Conservation (phyloP, 2,329 filamentous ascomycete genomes). For the Fragosphaeria purpurea region DNA sequence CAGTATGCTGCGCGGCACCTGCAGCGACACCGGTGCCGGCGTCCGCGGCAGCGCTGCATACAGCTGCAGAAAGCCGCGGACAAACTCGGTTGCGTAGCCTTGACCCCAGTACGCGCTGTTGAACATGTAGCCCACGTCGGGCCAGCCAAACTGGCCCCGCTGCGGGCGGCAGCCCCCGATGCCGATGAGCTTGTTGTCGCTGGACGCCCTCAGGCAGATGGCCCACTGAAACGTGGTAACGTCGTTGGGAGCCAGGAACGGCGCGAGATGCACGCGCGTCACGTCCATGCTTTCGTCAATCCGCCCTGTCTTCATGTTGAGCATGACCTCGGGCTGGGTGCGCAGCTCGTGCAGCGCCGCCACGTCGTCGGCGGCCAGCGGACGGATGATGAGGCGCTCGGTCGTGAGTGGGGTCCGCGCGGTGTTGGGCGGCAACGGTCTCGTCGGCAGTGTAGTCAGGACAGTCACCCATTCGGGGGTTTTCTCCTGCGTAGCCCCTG, state of each 20-base stretch:
- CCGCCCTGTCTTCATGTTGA: conserved; percentile 36
- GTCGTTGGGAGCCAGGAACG: conserved; percentile 40
- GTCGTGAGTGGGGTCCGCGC: conserved; percentile 35
- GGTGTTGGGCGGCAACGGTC: conserved; percentile 29
- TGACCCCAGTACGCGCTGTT: conserved; percentile 42
- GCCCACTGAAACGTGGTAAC: conserved; percentile 44
- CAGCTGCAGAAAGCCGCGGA: conserved; percentile 33
- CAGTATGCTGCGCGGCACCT: conserved; percentile 30
- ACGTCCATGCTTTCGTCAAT: conserved; percentile 34
- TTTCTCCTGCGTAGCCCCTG: background rate
- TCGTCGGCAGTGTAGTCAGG: conserved; percentile 36
- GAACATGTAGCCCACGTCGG: conserved; percentile 50
- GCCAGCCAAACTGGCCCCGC: conserved; percentile 37
- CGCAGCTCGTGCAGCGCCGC: conserved; percentile 42
- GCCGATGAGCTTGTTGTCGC: conserved; percentile 32
- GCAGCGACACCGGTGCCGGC: conserved; percentile 23
- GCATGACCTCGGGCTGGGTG: conserved; percentile 51
- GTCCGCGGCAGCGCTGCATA: conserved; percentile 42
- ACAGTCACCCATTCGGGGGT: conserved; percentile 35
- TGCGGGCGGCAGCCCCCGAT: conserved; percentile 33
- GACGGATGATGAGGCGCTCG: conserved; percentile 44
- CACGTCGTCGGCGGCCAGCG: conserved; percentile 39
- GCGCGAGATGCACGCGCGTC: conserved; percentile 30
- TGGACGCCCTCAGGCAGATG: conserved; percentile 36
- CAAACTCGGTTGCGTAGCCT: conserved; percentile 48